Evolutionary conservation across 1,284 basidiomycete species (phyloP), one percentile per base, ranked within the genome.

Genomic region (Hymenochaete sp.): DNA sequence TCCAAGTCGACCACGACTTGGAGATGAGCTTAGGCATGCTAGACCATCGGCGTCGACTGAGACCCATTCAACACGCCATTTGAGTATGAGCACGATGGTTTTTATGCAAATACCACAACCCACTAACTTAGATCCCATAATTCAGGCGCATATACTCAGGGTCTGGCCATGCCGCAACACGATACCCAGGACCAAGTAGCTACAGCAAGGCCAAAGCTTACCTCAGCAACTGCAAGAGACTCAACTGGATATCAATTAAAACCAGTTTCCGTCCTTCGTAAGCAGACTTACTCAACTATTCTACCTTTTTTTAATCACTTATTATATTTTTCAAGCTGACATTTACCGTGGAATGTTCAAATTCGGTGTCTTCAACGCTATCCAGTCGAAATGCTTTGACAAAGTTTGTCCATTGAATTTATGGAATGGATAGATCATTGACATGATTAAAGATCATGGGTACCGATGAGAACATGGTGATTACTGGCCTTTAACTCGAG

Each of bases 361-460:
- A 55, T 95, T 95, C 53, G 79, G 81, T 0, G 75, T 82, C 1
- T 95, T 96, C 70, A 97, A 97, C 59, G 81, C 83, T 1, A 78
- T 96, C 11, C 93, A 97, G 56, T 90, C 87, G 7, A 71, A 70
- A 25, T 91, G 88, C 56, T 86, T 87, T 53, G 75, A 88, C 43
- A 71, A 73, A 51, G 90, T 90, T 57, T 47, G 75, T 54, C 18
- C 31, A 9, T 43, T 14, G 47, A 18, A 16, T 37, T 37, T 18
- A 42, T 36, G 49, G 39, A n/a, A 27, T 26, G n/a, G 31, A 8
- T 41, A 40, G 46, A 16, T 25, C 18, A 21, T 24, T 38, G 10
- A 42, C 10, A 10, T 43, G 24, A 38, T 28, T 43, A 1, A 56
- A 92, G 88, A 69, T 90, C 2, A 70, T 87, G 55, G 56, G 75